Evolutionary conservation across 164 flowering plant species (phyloP), one percentile per base, ranked within the genome.

Genomic region (Berberis thunbergii): DNA sequence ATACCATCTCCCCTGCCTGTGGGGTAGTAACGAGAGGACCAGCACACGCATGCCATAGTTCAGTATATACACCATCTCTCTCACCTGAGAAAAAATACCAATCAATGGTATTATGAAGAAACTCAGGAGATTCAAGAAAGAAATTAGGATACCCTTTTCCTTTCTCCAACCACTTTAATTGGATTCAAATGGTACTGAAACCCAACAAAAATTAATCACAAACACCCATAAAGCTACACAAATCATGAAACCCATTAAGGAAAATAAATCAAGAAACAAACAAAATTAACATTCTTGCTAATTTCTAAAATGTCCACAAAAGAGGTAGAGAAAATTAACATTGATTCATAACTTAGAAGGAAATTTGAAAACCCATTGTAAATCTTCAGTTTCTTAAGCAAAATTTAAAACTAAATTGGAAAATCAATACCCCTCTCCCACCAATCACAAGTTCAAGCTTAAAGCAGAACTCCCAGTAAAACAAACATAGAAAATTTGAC

Each of bases 11-110:
- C 12, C 83, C 86, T 6, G 48, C 68, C 0, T 60, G 72, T 1
- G 88, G 88, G 52, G 82, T 66, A 4, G 74, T 60, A 12, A 73
- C 78, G 5, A 69, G 70, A 9, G 83, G 83, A 6, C 91, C 91
- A 1, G 88, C 91, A 52, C 88, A 86, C 2, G 77, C 81, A 45
- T 66, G 77, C 91, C 91, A 86, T 43, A 83, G 78, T 60, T 78
- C 82, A 3, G 42, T 41, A 53, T 75, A 73, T 13, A 73, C 58
- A 2, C 73, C 67, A 64, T 75, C 77, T 41, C 52, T 72, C 12
- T 61, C 72, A 56, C 63, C 79, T 75, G 67, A 66, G 43, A 53
- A 49, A 58, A 49, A 10, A 42, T n/a, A 1, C 10, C 44, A 6
- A 11, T 10, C 41, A 60, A 60, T 43, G 26, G 26, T 26, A 26